Evolutionary conservation across 2,329 filamentous ascomycete species (phyloP).

Genomic region (Pseudogymnoascus sp.): DNA sequence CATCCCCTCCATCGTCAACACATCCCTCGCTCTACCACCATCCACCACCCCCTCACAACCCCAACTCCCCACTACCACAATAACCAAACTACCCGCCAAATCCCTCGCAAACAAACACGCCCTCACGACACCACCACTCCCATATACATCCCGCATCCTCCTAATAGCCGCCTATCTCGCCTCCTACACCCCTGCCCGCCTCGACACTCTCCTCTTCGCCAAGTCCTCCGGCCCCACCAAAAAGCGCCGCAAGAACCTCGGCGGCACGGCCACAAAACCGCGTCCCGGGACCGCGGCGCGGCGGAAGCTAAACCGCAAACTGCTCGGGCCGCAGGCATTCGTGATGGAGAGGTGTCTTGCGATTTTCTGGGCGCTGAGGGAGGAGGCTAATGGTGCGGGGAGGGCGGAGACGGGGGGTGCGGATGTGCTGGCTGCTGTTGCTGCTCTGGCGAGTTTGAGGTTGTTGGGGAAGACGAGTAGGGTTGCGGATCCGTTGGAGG

Average conservation of each 20-base stretch:
- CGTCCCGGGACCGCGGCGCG: constrained; percentile 39
- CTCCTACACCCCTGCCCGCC: constrained; percentile 67
- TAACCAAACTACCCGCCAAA: constrained; percentile 17
- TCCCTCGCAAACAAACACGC: constrained; percentile 39
- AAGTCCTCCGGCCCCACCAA: constrained; percentile 26
- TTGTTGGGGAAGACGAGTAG: constrained; percentile 57
- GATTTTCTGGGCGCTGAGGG: constrained; percentile 61
- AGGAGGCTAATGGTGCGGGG: constrained; percentile 27
- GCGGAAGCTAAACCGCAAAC: constrained; percentile 65
- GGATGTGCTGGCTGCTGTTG: constrained; percentile 56
- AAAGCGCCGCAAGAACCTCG: constrained; percentile 31
- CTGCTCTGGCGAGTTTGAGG: constrained; percentile 63
- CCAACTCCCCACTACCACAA: neutral
- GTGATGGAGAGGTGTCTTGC: constrained; percentile 70
- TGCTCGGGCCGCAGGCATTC: constrained; percentile 70
- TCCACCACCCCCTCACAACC: neutral
- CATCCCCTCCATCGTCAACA: constrained; percentile 49
- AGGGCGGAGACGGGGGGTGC: constrained; percentile 21
- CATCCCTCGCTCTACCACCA: constrained; percentile 14
- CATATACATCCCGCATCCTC: constrained; percentile 64
- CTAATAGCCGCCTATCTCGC: constrained; percentile 72
- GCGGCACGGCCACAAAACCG: constrained; percentile 34
- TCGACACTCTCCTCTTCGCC: constrained; percentile 68
- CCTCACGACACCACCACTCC: constrained; percentile 37
- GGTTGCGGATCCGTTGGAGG: constrained; percentile 57